A percentile compares a stretch with the other conserved stretches of the same genome.
phyloP scores from a whole-genome alignment of 1,139 yeast genomes.

The Hansenula anomala region DNA sequence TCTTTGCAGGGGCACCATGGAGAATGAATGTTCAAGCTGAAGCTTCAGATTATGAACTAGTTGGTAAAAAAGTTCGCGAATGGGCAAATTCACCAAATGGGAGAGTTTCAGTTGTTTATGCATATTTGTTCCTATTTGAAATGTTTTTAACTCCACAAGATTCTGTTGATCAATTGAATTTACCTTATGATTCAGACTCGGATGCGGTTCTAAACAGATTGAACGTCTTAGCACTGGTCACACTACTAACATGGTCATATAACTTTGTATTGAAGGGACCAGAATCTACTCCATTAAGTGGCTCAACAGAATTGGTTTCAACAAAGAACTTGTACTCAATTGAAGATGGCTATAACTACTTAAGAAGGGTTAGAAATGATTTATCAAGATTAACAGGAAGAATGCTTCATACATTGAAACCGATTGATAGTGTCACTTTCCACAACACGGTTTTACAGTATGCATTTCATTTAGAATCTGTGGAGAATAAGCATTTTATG shows the following conservation, averaged over 20 bases:
- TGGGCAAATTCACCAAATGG: conserved; percentile 44
- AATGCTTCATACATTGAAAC: conserved; percentile 27
- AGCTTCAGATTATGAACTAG: conserved; percentile 46
- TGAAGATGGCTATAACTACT: conserved; percentile 24
- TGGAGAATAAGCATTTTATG: conserved; percentile 39
- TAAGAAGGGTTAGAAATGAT: conserved; percentile 34
- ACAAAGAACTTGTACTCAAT: conserved; percentile 12
- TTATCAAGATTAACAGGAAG: conserved; percentile 30
- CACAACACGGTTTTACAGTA: conserved; percentile 30
- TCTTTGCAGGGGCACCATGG: conserved; percentile 78
- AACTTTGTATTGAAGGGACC: conserved; percentile 52
- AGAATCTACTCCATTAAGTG: conserved; percentile 32
- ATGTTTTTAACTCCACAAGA: conserved; percentile 48
- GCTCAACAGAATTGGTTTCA: conserved; percentile 9
- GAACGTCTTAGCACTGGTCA: conserved; percentile 47
- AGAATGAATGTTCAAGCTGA: conserved; percentile 73
- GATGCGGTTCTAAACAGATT: conserved; percentile 56
- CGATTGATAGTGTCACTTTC: conserved; percentile 27
- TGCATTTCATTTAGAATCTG: conserved; percentile 22
- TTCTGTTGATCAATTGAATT: conserved; percentile 24
- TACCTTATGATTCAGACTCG: conserved; percentile 38
- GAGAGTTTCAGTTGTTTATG: conserved; percentile 52
- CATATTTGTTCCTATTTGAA: conserved; percentile 59
- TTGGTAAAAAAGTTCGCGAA: conserved; percentile 45
- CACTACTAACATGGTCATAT: conserved; percentile 55